A percentile compares a stretch with the other conserved stretches of the same genome.
Evolutionary conservation across 768 basidiomycete species (phyloP).

Genomic region (Xerocomus brunneocitrinus): DNA sequence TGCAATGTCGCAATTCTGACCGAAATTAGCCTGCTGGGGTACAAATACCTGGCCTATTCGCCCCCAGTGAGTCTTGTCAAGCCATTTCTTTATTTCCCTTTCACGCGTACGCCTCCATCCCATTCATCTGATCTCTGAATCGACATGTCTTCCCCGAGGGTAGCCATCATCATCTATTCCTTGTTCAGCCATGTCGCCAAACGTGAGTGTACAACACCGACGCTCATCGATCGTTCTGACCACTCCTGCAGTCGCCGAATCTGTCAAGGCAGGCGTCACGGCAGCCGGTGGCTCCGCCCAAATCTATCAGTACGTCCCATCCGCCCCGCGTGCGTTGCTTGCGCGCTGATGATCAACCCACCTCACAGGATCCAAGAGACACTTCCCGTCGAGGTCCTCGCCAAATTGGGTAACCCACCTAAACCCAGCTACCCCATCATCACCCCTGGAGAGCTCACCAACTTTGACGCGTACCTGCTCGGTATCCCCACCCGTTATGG

Average conservation of each 20-base stretch:
- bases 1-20: background rate
- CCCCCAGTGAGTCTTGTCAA: background rate
- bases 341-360: too few relatives aligned
- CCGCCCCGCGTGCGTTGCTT: background rate
- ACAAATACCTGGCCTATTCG: background rate
- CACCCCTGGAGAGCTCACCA: constrained; percentile 6
- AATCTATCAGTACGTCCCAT: constrained; percentile 52
- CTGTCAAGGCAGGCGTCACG: constrained; percentile 44
- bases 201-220: constrained; percentile 38
- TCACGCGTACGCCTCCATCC: background rate
- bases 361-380: constrained; percentile 68
- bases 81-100: background rate
- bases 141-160: constrained; percentile 43
- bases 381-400: constrained; percentile 61
- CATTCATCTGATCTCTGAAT: background rate
- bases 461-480: constrained; percentile 39
- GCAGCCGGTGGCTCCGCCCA: constrained; percentile 46
- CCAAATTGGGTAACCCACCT: constrained; percentile 62
- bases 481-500: constrained; percentile 46
- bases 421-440: constrained; percentile 53
- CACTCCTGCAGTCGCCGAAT: constrained; percentile 52
- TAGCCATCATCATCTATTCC: constrained; percentile 72
- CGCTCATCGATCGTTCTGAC: background rate
- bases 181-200: constrained; percentile 71
- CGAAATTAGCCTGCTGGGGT: background rate